Evolutionary conservation across 2,329 filamentous ascomycete species (phyloP), one percentile per base, ranked within the genome.

Genomic region (Microsporum ferrugineum): DNA sequence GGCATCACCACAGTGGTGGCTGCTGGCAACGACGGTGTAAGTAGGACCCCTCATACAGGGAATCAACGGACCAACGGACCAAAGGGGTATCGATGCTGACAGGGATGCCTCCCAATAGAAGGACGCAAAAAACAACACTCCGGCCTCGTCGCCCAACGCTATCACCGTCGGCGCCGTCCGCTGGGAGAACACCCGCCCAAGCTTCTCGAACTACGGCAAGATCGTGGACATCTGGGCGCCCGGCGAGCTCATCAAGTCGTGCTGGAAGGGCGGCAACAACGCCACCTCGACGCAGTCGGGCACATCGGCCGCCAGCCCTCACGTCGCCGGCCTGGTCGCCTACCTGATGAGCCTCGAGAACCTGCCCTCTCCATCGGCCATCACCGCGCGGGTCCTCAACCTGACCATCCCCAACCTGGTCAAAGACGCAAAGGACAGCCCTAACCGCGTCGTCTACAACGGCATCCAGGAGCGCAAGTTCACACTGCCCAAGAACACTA

Each of bases 211-310:
- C 69, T 75, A 66, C 47, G 73, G 73, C 29, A 61, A 63, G 34
- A 80, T 80, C 66, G 61, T 83, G 51, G 82, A 84, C 67, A 71
- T 85, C 66, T 84, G 80, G 65, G 82, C 80, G 5, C 82, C 82
- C 0, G 82, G 82, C 41, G 75, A 79, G 63, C 65, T 77, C 64
- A 77, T 84, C 62, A 72, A 79, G 6, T 78, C 75, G 33, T 68
- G 80, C 5, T 84, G 78, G 79, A 75, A 71, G 31, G 72, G 72
- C 62, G 76, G 74, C 38, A 63, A 60, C 36, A 56, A 5, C 36
- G 75, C 78, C 60, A 76, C 80, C 64, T 79, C 81, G 66, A 66
- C 65, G 60, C 68, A 71, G 53, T 72, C 69, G 14, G 71, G 71
- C 56, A 73, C 72, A 41, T 73, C 72, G 5, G 71, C 71, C 66